Evolutionary conservation across 2,329 filamentous ascomycete genomes (phyloP).

Genomic region (Penicillium sp.): DNA sequence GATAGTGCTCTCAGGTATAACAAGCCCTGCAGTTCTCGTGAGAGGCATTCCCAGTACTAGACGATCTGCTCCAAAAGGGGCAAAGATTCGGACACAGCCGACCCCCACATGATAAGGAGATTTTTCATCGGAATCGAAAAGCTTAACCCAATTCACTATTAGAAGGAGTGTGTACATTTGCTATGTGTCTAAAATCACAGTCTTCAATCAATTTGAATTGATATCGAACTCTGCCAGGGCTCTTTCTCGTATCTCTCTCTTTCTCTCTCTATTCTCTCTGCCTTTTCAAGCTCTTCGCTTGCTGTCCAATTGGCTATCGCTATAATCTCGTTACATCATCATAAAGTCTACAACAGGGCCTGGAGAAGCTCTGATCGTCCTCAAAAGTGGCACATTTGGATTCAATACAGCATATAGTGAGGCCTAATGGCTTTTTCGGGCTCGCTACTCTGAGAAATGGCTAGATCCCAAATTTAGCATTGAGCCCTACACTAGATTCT

Average conservation of each 20-base stretch:
- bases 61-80: neutral
- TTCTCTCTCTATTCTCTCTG: neutral
- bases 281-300: neutral
- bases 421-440: no score
- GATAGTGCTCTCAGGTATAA: neutral
- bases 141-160: neutral
- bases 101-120: neutral
- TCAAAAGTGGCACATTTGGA: neutral
- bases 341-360: no score
- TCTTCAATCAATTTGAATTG: neutral
- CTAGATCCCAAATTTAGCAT: no score
- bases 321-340: no score
- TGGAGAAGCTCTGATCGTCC: neutral
- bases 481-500: no score
- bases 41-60: neutral
- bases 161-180: neutral
- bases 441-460: no score
- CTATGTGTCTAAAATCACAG: neutral
- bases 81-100: neutral
- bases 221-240: neutral
- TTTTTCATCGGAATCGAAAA: neutral
- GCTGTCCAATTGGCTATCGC: neutral
- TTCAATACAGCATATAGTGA: no score
- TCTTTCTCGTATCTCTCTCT: neutral
- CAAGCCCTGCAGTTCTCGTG: neutral